Evolutionary conservation across 2,329 filamentous ascomycete species (phyloP).

Genomic region (Colletotrichum sp.): DNA sequence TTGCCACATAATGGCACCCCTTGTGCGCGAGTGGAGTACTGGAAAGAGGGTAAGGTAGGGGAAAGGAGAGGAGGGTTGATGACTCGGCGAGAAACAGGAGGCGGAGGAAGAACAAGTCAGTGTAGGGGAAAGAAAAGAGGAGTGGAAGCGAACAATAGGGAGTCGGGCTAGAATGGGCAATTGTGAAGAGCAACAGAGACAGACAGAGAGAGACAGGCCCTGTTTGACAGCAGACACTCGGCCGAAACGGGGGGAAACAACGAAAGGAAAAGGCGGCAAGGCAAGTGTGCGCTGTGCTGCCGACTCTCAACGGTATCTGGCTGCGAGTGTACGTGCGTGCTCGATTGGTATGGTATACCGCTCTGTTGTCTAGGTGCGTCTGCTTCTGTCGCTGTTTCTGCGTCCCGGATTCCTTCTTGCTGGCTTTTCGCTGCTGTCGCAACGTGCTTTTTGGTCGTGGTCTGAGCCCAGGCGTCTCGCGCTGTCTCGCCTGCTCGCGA

Average conservation of each 20-base stretch:
- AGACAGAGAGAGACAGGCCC: constrained; percentile 11
- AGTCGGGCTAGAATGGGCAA: constrained; percentile 20
- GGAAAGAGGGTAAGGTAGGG: constrained; percentile 18
- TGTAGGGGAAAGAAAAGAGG: constrained; percentile 11
- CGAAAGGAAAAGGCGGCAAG: constrained; percentile 21
- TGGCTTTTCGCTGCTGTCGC: constrained; percentile 4
- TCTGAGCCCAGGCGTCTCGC: constrained; percentile 5
- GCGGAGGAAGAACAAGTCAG: constrained; percentile 8
- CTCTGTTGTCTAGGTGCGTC: constrained; percentile 9
- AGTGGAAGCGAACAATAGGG: constrained; percentile 14
- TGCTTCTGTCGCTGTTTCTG: constrained; percentile 3
- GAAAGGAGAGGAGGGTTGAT: constrained; percentile 18
- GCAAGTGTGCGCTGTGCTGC: background rate
- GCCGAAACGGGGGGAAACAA: constrained; percentile 13
- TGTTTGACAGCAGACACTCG: constrained; percentile 16
- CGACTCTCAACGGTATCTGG: background rate
- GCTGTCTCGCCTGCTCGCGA: constrained; percentile 1
- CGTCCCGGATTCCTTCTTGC: background rate
- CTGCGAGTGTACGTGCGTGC: background rate
- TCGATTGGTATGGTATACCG: constrained; percentile 5
- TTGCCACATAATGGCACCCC: constrained; percentile 30
- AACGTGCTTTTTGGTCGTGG: constrained; percentile 10
- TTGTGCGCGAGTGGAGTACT: constrained; percentile 23
- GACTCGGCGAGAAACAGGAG: constrained; percentile 16
- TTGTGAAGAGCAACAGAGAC: constrained; percentile 16